Evolutionary conservation across 2,329 filamentous ascomycete genomes (phyloP).

Genomic region (Fusarium secorum): DNA sequence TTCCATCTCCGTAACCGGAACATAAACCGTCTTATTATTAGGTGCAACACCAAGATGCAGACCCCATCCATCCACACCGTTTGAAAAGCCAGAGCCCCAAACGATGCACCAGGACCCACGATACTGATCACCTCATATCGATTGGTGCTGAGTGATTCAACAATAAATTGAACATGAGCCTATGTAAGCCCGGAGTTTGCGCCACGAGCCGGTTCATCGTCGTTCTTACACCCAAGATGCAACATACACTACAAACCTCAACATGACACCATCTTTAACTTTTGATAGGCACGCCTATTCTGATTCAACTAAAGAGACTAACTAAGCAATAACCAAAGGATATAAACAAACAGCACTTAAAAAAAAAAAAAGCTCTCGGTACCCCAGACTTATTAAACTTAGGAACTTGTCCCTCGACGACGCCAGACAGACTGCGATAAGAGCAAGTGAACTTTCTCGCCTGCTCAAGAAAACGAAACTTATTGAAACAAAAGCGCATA

Average conservation of each 20-base stretch:
- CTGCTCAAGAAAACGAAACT: conserved; percentile 2
- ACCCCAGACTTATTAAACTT: not conserved
- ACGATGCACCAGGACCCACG: conserved; percentile 23
- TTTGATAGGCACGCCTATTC: not conserved
- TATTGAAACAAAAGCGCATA: not conserved
- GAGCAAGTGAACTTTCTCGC: conserved; percentile 1
- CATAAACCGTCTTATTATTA: not conserved
- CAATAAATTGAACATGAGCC: not conserved
- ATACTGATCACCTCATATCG: conserved; percentile 38
- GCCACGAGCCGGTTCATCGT: not conserved
- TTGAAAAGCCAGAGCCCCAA: conserved; percentile 1
- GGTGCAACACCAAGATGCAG: not conserved
- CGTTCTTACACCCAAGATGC: not conserved
- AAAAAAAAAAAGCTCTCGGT: not conserved
- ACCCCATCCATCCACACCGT: conserved; percentile 25
- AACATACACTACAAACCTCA: not conserved
- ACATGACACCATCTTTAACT: not conserved
- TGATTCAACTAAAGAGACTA: conserved; percentile 18
- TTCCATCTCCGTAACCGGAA: conserved; percentile 5
- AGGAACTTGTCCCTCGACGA: not conserved
- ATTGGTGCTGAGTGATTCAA: conserved; percentile 27
- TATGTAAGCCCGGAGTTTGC: not conserved
- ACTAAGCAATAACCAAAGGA: conserved; percentile 10
- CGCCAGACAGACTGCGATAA: not conserved
- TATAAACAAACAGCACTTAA: conserved; percentile 23